Conservation (phyloP, 2,329 filamentous ascomycete species). For the Aspergillus viridinutans region DNA sequence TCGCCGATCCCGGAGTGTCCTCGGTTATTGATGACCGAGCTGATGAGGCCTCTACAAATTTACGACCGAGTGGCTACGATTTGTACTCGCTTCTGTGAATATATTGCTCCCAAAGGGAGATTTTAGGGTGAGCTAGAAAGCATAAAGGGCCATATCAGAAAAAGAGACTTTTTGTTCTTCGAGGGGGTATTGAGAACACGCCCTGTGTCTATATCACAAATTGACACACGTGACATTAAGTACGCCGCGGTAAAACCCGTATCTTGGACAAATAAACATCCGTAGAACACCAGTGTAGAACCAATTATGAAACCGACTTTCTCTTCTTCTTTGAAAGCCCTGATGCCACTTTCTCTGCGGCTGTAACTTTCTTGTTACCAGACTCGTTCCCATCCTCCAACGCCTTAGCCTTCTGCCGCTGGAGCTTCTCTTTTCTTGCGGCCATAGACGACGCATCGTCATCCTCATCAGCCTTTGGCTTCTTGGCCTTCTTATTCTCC, state of each 20-base stretch:
- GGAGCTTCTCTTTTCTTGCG: slow-evolving; percentile 46
- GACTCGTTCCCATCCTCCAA: slow-evolving; percentile 39
- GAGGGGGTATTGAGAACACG: slow-evolving; percentile 23
- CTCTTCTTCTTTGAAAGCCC: slow-evolving; percentile 34
- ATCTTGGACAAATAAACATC: slow-evolving; percentile 17
- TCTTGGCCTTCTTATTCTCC: slow-evolving; percentile 38
- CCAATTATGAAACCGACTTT: slow-evolving; percentile 35
- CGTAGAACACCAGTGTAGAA: slow-evolving; percentile 24
- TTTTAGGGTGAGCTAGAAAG: neutral
- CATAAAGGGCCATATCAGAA: neutral
- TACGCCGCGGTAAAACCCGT: slow-evolving; percentile 30
- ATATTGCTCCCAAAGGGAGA: neutral
- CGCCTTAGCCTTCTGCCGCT: slow-evolving; percentile 47
- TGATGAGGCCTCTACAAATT: neutral
- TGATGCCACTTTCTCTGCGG: slow-evolving; percentile 12
- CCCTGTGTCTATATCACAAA: slow-evolving; percentile 20
- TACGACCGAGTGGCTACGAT: neutral
- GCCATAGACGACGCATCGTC: slow-evolving; percentile 32
- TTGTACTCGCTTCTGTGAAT: neutral
- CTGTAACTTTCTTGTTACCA: slow-evolving; percentile 19
- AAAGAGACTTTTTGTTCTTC: slow-evolving; percentile 16
- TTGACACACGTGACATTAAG: slow-evolving; percentile 28
- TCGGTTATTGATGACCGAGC: slow-evolving; percentile 24
- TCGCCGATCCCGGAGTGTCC: slow-evolving; percentile 28
- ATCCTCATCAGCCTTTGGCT: slow-evolving; percentile 35